Base-by-base conservation (phyloP, 1,139 yeast genomes). In the Geotrichum candidum region DNA sequence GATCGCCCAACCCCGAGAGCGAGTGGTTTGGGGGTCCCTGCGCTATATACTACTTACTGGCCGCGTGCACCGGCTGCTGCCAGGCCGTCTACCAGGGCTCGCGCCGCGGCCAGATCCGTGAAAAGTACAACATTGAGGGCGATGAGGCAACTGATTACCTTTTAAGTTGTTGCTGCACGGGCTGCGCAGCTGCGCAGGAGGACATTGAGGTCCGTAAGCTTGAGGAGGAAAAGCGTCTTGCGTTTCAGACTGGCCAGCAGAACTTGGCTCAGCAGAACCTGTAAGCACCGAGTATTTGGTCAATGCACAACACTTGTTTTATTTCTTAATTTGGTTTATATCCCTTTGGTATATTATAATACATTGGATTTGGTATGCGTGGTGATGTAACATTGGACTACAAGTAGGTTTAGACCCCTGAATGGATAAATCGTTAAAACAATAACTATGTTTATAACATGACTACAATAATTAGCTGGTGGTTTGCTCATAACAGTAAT, bases 121-220 rank as follows among this genome's bases (percentile, higher is more conserved):
- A 25, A 31, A 45, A 45, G 52, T 57, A 57, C 27, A 33, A 46
- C 22, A 22, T 57, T 25, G 56, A 53, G 33, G 60, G 60, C 9
- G 33, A 52, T 35, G 31, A 9, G 1, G 18, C 25, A 1, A 31
- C 18, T 5, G 60, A 57, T 22, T 57, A 56, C 46, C 9, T 10
- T 25, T 9, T 57, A 10, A 38, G 51, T 27, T 57, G 56, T 33
- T 57, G 53, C 29, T 57, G 60, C 53, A 23, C 45, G 2, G 56
- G 56, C 23, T 57, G 60, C 45, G 56, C 53, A 13, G 33, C 46
- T 10, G 60, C 56, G n/a, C 60, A 57, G 46, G 60, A 57, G 33
- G 60, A 57, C 29, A 29, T 57, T n/a, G 60, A 57, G 33, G 52
- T 57, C 22, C 27, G 56, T 9, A 33, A 33, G 38, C 38, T 33